These are phyloP conservation scores for Fagopyrum esculentum DNA, from an alignment of 148 eudicot species.

Conservation along the genomic window DNA sequence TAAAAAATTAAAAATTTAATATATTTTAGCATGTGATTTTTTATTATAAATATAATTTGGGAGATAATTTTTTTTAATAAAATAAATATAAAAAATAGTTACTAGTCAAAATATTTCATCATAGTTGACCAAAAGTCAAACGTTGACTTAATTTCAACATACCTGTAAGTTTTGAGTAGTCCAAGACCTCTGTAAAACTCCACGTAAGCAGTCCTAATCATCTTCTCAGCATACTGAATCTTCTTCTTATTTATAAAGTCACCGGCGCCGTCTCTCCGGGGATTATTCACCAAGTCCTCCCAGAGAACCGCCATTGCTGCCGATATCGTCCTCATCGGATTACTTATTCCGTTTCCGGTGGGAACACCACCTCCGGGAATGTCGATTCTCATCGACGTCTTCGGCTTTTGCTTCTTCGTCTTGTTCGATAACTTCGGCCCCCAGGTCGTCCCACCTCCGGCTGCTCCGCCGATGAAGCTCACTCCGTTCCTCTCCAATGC, in stretches of 20 bases:
- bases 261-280: constrained; percentile 50
- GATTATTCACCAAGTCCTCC: constrained; percentile 75
- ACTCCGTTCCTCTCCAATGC: constrained; percentile 73
- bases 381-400: constrained; percentile 63
- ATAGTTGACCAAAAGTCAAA: neutral
- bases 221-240: constrained; percentile 85
- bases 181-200: constrained; percentile 92
- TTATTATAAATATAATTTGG: too few species aligned
- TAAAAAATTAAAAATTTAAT: too few species aligned
- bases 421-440: constrained; percentile 19
- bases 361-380: constrained; percentile 48
- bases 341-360: neutral
- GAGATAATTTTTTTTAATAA: neutral
- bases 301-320: constrained; percentile 66
- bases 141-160: neutral
- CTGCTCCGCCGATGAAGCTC: constrained; percentile 35
- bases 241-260: constrained; percentile 69
- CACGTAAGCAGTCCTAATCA: constrained; percentile 86
- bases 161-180: constrained; percentile 85
- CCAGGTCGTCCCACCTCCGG: constrained; percentile 11
- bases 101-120: neutral
- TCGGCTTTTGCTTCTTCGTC: constrained; percentile 53
- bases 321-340: constrained; percentile 53
- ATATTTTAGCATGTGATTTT: too few species aligned
- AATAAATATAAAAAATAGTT: neutral